Evolutionary conservation across 2,329 filamentous ascomycete species (phyloP), one percentile per base, ranked within the genome.

Genomic region (Stemphylium vesicarium): DNA sequence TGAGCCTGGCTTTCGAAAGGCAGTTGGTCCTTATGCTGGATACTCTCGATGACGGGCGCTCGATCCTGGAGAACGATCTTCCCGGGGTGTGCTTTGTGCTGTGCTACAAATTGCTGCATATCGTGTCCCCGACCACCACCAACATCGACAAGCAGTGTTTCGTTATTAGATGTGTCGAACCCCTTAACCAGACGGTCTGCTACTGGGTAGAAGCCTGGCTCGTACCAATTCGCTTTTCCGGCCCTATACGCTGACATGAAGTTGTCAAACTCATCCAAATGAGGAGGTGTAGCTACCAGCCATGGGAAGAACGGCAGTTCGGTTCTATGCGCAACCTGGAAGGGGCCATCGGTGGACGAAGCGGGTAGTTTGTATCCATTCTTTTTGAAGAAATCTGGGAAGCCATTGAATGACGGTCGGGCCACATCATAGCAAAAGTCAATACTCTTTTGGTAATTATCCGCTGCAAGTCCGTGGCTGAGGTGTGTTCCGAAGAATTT

Each of bases 11-110:
- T 37, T 20, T 54, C 44, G 38, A 62, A 81, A 76, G 4, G 62
- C 7, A 54, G 71, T 56, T 24, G 75, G 65, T 11, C 58, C 39
- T 22, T 50, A 7, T 43, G 57, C 24, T 3, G 57, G 43, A 36
- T 60, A 57, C 13, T 66, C 63, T 15, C 71, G 54, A 38, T 64
- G 57, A 44, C 73, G 48, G 15, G 83, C 78, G 2, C 71, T 64
- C 0, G 77, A 73, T 85, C 83, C 59, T 85, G 81, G 0, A 84
- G 68, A 0, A 84, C 64, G 2, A 84, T 63, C 4, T 74, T 69
- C 1, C 81, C 81, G 0, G 76, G 74, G 0, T 70, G 63, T 0
- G 73, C 45, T 0, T 78, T 75, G 55, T 76, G 75, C 20, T 36
- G 32, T 1, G 53, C 10, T 10, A 36, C 31, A 42, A 77, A 75